Conservation (phyloP, 177 flowering plant species). For the Vitis hybrid region DNA sequence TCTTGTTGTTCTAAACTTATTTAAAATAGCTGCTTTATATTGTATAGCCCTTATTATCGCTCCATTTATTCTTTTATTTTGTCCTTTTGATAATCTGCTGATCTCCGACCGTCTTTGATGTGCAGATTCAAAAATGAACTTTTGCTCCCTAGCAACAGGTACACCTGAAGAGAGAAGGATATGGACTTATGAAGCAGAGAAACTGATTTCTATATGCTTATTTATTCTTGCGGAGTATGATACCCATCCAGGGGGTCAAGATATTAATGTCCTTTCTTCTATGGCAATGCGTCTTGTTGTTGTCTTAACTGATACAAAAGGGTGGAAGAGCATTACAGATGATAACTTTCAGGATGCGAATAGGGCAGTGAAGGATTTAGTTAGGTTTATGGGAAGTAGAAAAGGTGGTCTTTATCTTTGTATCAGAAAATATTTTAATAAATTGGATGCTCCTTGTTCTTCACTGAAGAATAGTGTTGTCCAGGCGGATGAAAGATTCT, state of each 20-base stretch:
- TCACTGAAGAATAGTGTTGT: conserved; percentile 19
- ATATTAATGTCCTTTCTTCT: conserved; percentile 45
- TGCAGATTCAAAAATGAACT: conserved; percentile 65
- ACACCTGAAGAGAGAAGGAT: conserved; percentile 59
- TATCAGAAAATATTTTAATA: conserved; percentile 62
- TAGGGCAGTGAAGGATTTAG: conserved; percentile 50
- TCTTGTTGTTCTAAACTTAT: neutral
- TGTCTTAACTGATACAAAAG: conserved; percentile 68
- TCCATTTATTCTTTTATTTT: neutral
- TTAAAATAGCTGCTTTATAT: neutral
- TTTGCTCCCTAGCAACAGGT: conserved; percentile 68
- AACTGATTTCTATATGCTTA: conserved; percentile 68
- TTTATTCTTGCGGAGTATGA: conserved; percentile 59
- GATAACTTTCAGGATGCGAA: conserved; percentile 41
- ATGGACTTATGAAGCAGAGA: conserved; percentile 73
- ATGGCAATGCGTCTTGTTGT: conserved; percentile 74
- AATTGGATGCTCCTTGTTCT: conserved; percentile 33
- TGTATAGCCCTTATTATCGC: neutral
- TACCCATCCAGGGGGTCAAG: conserved; percentile 29
- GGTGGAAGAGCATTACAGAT: conserved; percentile 56
- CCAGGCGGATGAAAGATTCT: conserved; percentile 56
- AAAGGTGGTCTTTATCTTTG: conserved; percentile 55
- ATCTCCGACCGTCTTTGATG: conserved; percentile 6
- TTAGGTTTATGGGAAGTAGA: conserved; percentile 49
- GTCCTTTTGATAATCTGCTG: neutral